Base-by-base conservation (phyloP, 768 basidiomycete genomes). In the Leccinum boreale region DNA sequence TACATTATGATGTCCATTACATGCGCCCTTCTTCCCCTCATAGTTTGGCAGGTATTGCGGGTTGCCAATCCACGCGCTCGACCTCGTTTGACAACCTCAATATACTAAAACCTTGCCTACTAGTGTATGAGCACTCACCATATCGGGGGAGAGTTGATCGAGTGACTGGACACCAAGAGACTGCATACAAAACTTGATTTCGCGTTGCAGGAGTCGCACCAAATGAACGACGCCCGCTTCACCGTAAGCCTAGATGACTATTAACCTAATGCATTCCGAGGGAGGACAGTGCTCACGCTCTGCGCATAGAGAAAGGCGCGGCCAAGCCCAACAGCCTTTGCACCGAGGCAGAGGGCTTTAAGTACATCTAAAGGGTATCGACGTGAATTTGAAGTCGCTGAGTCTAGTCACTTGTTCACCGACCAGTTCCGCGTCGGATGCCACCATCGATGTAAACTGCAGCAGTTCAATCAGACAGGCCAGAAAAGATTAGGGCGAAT, bases 301-400 rank as follows among this genome's bases (percentile, higher is more conserved):
- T 91, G 87, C 2, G 89, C 92, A 66, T 90, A 96, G 11, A 97
- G 78, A 78, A 94, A 91, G 14, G 89, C 80, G 14, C 94, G 79
- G 2, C 94, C 94, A 31, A 97, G 74, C 4, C 94, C 94, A 17
- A 94, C 91, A 8, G 88, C 91, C 60, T 74, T 86, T 3, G 94
- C 94, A 10, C 94, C 94, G 8, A 97, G 78, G 67, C 92, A 95
- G 10, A 96, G 74, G 0, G 94, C 94, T 72, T 96, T 97, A 50
- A 97, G 74, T 15, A 94, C 86, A 74, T 95, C 94, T 81, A 57
- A 21, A 35, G 57, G 21, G 39, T 19, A 42, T 42, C n/a, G n/a
- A 29, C 7, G 8, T 58, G 19, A 52, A 50, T 50, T 31, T 31
- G 11, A 47, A 48, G 15, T 10, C 5, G 1, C 47, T 15, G 12